Percentiles rank a stretch among this genome's conserved stretches.
Evolutionary conservation across 768 basidiomycete genomes (phyloP).

Genomic region (Russula lepida): DNA sequence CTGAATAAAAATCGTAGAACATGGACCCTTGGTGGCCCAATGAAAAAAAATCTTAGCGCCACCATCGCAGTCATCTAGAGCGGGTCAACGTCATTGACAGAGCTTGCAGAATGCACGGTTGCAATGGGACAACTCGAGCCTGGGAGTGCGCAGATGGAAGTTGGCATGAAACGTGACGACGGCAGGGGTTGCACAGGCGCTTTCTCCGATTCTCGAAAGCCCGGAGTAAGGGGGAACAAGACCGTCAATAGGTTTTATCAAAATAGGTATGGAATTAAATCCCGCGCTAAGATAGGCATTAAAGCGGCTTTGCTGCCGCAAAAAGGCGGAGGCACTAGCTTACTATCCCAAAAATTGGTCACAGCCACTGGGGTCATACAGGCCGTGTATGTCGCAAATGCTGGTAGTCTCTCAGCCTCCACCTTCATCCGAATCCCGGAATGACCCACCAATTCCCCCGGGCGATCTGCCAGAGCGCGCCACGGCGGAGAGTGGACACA

Average conservation of each 20-base stretch:
- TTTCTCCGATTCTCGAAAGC: slow-evolving; percentile 18
- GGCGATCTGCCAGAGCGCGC: too few species aligned
- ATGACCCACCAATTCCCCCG: too few species aligned
- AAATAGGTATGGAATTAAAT: slow-evolving; percentile 9
- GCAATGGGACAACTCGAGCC: too few species aligned
- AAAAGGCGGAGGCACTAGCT: slow-evolving; percentile 11
- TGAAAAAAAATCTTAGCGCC: slow-evolving; percentile 6
- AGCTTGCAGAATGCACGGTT: too few species aligned
- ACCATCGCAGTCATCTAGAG: slow-evolving; percentile 10
- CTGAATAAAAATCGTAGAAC: slow-evolving; percentile 12
- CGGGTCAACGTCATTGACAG: not conserved
- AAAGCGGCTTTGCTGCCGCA: slow-evolving; percentile 13
- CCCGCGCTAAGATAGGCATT: slow-evolving; percentile 19
- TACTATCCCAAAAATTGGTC: slow-evolving; percentile 17
- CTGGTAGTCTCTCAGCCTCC: too few species aligned
- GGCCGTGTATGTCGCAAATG: too few species aligned
- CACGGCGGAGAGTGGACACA: too few species aligned
- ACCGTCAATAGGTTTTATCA: slow-evolving; percentile 8
- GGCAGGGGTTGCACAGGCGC: slow-evolving; percentile 8
- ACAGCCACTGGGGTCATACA: not conserved
- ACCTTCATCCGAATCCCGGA: too few species aligned
- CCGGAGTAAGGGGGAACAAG: slow-evolving; percentile 6
- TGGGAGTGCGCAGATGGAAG: too few species aligned
- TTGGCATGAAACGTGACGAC: slow-evolving; percentile 18
- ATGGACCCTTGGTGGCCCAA: slow-evolving; percentile 16